Evolutionary conservation across 768 basidiomycete genomes (phyloP).

Genomic region (Butyriboletus loyo): DNA sequence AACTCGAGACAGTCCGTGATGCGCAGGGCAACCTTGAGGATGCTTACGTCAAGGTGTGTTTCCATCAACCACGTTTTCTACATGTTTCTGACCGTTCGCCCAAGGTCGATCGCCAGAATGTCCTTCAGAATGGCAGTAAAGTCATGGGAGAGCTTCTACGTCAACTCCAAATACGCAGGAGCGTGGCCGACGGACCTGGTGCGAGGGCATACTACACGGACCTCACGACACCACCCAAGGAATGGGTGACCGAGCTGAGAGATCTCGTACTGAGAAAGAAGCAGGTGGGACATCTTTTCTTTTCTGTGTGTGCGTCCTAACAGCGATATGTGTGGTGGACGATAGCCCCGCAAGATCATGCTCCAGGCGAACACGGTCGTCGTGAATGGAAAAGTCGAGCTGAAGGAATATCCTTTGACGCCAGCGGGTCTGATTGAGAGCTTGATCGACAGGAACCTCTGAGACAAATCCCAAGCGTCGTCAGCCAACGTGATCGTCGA

Average conservation of each 20-base stretch:
- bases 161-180: slow-evolving; percentile 81
- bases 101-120: slow-evolving; percentile 70
- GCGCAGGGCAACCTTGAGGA: slow-evolving; percentile 59
- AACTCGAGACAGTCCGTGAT: slow-evolving; percentile 64
- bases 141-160: slow-evolving; percentile 73
- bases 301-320: neutral
- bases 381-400: slow-evolving; percentile 59
- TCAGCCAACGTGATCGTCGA: neutral
- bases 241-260: slow-evolving; percentile 74
- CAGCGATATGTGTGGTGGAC: neutral
- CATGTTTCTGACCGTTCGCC: neutral
- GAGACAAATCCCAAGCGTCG: slow-evolving; percentile 3
- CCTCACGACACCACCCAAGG: slow-evolving; percentile 67
- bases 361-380: slow-evolving; percentile 80
- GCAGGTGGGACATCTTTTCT: slow-evolving; percentile 45
- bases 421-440: slow-evolving; percentile 74
- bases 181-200: slow-evolving; percentile 79
- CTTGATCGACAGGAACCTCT: slow-evolving; percentile 70
- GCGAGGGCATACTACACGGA: slow-evolving; percentile 78
- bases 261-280: slow-evolving; percentile 79
- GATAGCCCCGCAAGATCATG: slow-evolving; percentile 78
- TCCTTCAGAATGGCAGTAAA: slow-evolving; percentile 61
- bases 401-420: slow-evolving; percentile 79
- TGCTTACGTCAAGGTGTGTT: slow-evolving; percentile 62
- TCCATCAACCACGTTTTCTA: neutral